Evolutionary conservation across 1,139 yeast species (phyloP).

Genomic region (Suhomyces chickasaworum): DNA sequence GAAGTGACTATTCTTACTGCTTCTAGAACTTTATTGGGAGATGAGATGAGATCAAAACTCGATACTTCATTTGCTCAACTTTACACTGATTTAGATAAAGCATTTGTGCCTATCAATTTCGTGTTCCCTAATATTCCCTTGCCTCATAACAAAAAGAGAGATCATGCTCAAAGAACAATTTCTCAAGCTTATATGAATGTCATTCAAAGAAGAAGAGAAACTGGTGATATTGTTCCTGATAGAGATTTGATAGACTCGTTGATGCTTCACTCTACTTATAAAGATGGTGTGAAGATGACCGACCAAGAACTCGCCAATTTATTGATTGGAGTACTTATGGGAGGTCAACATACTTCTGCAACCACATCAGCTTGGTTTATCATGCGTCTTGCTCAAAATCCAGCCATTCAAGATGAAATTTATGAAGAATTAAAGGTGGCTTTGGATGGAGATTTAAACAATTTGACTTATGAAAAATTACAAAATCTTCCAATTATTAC

Average conservation of each 20-base stretch:
- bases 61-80: conserved; percentile 80
- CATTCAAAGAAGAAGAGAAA: conserved; percentile 68
- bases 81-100: conserved; percentile 90
- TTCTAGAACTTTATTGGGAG: conserved; percentile 85
- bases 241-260: conserved; percentile 88
- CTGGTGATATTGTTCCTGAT: conserved; percentile 69
- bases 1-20: conserved; percentile 96
- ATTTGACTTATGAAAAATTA: conserved; percentile 75
- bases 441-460: conserved; percentile 52
- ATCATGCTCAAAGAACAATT: conserved; percentile 80
- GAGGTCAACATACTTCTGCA: conserved; percentile 98
- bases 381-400: conserved; percentile 83
- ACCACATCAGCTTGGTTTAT: conserved; percentile 94
- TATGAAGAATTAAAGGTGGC: conserved; percentile 70
- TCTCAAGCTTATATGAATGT: conserved; percentile 77
- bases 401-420: conserved; percentile 78
- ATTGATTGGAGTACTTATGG: conserved; percentile 94
- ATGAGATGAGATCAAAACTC: conserved; percentile 82
- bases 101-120: conserved; percentile 92
- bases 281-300: conserved; percentile 90
- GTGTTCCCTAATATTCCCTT: conserved; percentile 92
- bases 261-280: conserved; percentile 79
- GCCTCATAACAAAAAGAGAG: conserved; percentile 81
- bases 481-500: conserved; percentile 79
- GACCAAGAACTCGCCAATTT: conserved; percentile 93